Evolutionary conservation across 1,139 yeast genomes (phyloP), one percentile per base, ranked within the genome.

Genomic region (Spencermartinsiella ligniputridi): DNA sequence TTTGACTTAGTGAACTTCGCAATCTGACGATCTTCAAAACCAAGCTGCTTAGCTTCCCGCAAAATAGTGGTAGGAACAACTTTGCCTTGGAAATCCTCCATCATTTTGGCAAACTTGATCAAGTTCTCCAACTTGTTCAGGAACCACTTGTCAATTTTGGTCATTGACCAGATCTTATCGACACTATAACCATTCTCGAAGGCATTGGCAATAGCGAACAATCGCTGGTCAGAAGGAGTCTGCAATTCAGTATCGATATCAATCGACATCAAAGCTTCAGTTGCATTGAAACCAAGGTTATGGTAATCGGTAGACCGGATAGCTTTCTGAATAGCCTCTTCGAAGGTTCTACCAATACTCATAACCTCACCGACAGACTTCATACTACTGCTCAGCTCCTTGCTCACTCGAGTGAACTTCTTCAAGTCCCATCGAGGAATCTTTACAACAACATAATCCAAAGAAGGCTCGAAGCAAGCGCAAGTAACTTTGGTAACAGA

Each of bases 391-490:
- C 95, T 84, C 59, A 92, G 77, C 61, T 83, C 77, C 47, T 90
- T 81, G 41, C 95, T 84, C 43, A 92, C 98, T 67, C 96, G 79
- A 53, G 92, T 87, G 71, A 92, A 92, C 72, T 92, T 92, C 75
- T 87, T 84, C 70, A 92, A 78, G 71, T 92, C 98, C 98, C 99
- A 92, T 74, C 98, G 82, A 67, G 99, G 98, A 68, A 92, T 92
- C 79, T 92, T 92, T 50, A 88, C 96, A 52, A 92, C 98, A 67
- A 92, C 89, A 71, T 92, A 92, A 72, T 92, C 98, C 65, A 92
- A 78, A 9, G 97, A 89, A 41, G 98, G 98, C 72, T 92, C 98
- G 68, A 92, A 92, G 72, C 96, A 87, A 53, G 98, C 95, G 68
- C 95, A 85, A 25, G 98, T 92, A 38, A 89, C 83, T 71, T 87